Evolutionary conservation across 1,284 basidiomycete genomes (phyloP), one percentile per base, ranked within the genome.

Genomic region (Moesziomyces parantarcticus): DNA sequence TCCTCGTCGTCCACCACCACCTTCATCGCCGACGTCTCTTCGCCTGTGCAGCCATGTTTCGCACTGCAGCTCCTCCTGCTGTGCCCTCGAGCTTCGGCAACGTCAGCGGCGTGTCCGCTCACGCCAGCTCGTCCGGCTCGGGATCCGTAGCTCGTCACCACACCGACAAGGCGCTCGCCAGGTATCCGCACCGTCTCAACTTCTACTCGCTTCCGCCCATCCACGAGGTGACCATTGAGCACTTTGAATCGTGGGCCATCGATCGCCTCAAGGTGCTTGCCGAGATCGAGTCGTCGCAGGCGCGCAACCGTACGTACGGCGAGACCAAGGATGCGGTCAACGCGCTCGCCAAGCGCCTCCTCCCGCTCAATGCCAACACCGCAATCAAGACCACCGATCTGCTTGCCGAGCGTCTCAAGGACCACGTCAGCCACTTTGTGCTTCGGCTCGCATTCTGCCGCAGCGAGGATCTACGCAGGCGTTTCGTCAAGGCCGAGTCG

Each of bases 371-470:
- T 55, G 87, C 87, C 50, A 90, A 89, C 65, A 88, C 88, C 11
- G 85, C 26, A 85, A 89, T 58, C 69, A 74, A 75, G 41, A 65
- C 61, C 7, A 50, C 59, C 44, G 89, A 92, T 40, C 85, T 84
- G 10, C 77, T 83, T 22, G 50, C 59, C n/a, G 90, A 99, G 83
- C 87, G 97, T 66, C 88, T 88, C 82, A 90, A 88, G 75, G 97
- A 99, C 84, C 92, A 95, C 81, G 88, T 97, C 32, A 91, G 94
- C 20, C 97, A 99, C 86, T 99, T 94, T 85, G 93, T 99, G 3
- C 87, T 99, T 63, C 87, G 97, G 45, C 87, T 99, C 41, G 95
- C 97, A 2, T 99, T 99, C 85, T 97, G 94, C 85, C 89, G 93
- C 59, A 94, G 94, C 47, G 95, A 97, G 76, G 97, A 99, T 64